phyloP scores from a whole-genome alignment of 2,329 filamentous ascomycete genomes.

The Seiridium unicorne region DNA sequence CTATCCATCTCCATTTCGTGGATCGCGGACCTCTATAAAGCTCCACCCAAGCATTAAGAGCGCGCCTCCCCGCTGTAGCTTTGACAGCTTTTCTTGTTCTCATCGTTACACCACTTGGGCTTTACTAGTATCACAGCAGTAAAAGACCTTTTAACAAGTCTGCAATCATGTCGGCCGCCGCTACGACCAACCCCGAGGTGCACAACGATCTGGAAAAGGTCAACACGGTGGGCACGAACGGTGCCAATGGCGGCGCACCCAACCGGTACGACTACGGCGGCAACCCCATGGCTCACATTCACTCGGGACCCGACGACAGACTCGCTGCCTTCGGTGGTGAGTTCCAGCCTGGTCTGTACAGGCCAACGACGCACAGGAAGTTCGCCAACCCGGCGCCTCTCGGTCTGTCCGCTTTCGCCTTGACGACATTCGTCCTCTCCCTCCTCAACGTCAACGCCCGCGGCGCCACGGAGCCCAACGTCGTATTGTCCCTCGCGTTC shows the following conservation, averaged over 20 bases:
- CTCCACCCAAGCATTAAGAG: slow-evolving; percentile 1
- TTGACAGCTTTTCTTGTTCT: not conserved
- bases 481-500: slow-evolving; percentile 68
- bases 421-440: slow-evolving; percentile 80
- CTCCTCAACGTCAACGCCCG: slow-evolving; percentile 69
- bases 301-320: slow-evolving; percentile 31
- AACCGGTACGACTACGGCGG: slow-evolving; percentile 33
- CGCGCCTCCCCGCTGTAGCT: not conserved
- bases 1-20: not conserved
- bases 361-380: slow-evolving; percentile 63
- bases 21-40: not conserved
- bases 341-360: slow-evolving; percentile 69
- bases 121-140: not conserved
- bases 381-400: slow-evolving; percentile 79
- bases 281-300: slow-evolving; percentile 38
- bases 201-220: slow-evolving; percentile 14
- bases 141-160: not conserved
- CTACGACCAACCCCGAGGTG: not conserved
- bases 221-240: slow-evolving; percentile 6
- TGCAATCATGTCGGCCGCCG: slow-evolving; percentile 18
- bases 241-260: slow-evolving; percentile 13
- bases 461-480: slow-evolving; percentile 58
- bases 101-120: not conserved
- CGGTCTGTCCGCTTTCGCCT: slow-evolving; percentile 74
- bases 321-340: slow-evolving; percentile 68